These are phyloP conservation scores for Solioccasus polychromus DNA, from an alignment of 768 basidiomycete genomes.

Conservation along the genomic window DNA sequence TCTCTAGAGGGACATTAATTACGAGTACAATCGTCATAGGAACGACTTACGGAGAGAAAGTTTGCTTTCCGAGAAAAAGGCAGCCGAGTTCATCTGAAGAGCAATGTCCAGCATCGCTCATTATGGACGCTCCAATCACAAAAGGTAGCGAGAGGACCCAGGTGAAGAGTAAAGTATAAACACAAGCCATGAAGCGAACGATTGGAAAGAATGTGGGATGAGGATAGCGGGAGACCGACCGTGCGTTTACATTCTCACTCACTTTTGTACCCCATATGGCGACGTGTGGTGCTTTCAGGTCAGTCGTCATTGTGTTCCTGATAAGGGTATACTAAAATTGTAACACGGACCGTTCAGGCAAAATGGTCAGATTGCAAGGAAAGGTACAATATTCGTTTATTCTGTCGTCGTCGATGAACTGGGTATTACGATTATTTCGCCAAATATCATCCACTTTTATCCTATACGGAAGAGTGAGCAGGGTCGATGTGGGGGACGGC, in stretches of 20 bases:
- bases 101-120: constrained; percentile 11
- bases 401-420: constrained; percentile 18
- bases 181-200: constrained; percentile 1
- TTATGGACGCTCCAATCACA: constrained; percentile 5
- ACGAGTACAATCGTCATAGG: not conserved
- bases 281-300: not conserved
- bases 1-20: constrained; percentile 6
- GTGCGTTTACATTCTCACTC: not conserved
- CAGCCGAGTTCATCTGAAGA: constrained; percentile 12
- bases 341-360: not conserved
- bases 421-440: constrained; percentile 32
- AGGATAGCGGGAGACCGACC: not conserved
- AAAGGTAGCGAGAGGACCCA: constrained; percentile 10
- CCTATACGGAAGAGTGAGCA: constrained; percentile 11
- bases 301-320: constrained; percentile 2
- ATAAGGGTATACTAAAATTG: constrained; percentile 1
- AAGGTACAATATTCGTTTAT: constrained; percentile 34
- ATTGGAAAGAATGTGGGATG: not conserved
- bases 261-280: constrained; percentile 5
- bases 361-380: constrained; percentile 20
- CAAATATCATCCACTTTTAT: constrained; percentile 20
- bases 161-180: not conserved
- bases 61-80: constrained; percentile 5
- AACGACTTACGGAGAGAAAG: constrained; percentile 14
- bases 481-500: not conserved